Percentiles rank a stretch among this genome's conserved stretches.
Evolutionary conservation across 495 filamentous ascomycete species (phyloP).

Genomic region (Aspergillus conjunctus): DNA sequence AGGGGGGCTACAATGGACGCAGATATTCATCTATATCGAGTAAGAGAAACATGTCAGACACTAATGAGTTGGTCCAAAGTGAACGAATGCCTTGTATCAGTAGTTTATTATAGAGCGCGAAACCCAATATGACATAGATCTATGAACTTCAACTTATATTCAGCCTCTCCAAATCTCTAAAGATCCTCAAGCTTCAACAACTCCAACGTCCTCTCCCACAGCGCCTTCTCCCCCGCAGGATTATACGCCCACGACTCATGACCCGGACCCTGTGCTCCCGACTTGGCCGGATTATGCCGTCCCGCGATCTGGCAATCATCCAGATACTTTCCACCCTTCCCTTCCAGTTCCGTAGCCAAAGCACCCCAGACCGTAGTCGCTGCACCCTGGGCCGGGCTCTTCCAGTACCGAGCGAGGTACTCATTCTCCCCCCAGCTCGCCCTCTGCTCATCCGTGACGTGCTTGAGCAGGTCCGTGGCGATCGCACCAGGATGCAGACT

Average conservation of each 20-base stretch:
- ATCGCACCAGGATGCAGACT: constrained; percentile 48
- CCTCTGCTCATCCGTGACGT: constrained; percentile 25
- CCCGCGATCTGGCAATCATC: constrained; percentile 28
- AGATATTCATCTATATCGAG: too few relatives aligned
- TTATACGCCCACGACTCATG: constrained; percentile 14
- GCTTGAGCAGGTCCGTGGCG: constrained; percentile 25
- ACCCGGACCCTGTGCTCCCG: constrained; percentile 8
- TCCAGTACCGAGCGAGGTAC: constrained; percentile 32
- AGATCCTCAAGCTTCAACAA: background rate
- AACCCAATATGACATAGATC: too few relatives aligned
- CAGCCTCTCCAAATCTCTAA: too few relatives aligned
- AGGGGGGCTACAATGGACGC: too few relatives aligned
- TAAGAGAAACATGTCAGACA: too few relatives aligned
- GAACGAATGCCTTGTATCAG: too few relatives aligned
- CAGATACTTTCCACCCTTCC: constrained; percentile 49
- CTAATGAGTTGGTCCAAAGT: too few relatives aligned
- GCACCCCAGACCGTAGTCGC: constrained; percentile 51
- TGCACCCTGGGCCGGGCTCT: constrained; percentile 37
- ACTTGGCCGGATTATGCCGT: constrained; percentile 3
- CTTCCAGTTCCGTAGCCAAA: constrained; percentile 39
- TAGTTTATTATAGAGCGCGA: too few relatives aligned
- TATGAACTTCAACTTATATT: too few relatives aligned
- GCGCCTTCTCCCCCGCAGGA: background rate
- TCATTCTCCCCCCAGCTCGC: constrained; percentile 20
- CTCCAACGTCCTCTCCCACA: constrained; percentile 4